These are phyloP conservation scores for Zarea fungicola DNA, from an alignment of 2,329 filamentous ascomycete genomes.

Conservation along the genomic window DNA sequence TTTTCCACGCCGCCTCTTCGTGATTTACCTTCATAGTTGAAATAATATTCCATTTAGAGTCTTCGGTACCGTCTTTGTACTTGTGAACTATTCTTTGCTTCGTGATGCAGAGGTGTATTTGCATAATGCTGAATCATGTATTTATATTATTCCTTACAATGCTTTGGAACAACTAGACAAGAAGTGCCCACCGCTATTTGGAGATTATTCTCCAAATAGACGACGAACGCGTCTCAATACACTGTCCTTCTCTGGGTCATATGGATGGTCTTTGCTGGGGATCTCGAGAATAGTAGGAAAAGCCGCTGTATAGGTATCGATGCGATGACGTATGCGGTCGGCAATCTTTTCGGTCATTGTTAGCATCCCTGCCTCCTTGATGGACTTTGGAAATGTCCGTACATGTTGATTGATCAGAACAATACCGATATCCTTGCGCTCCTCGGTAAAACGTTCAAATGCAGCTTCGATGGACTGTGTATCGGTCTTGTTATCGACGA, in stretches of 20 bases:
- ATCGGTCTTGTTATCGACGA: constrained; percentile 92
- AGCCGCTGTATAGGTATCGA: constrained; percentile 88
- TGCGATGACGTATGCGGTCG: constrained; percentile 83
- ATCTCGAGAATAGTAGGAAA: constrained; percentile 97
- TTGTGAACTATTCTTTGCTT: not conserved
- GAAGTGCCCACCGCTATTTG: not conserved
- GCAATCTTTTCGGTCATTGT: constrained; percentile 59
- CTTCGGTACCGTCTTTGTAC: not conserved
- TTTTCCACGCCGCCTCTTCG: constrained; percentile 15
- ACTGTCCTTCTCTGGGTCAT: constrained; percentile 98
- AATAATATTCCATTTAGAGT: not conserved
- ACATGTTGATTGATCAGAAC: constrained; percentile 98
- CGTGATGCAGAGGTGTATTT: not conserved
- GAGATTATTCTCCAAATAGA: constrained; percentile 60
- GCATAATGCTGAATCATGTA: not conserved
- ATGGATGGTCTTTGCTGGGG: constrained; percentile 97
- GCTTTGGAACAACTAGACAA: not conserved
- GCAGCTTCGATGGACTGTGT: constrained; percentile 80
- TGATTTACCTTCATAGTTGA: constrained; percentile 9
- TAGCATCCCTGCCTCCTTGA: not conserved
- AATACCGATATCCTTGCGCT: constrained; percentile 95
- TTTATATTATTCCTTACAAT: not conserved
- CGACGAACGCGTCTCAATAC: constrained; percentile 79
- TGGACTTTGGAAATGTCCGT: too few species aligned
- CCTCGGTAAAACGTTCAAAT: constrained; percentile 81